Base-by-base conservation (phyloP, 169 alveolate species). In the Amoebophrya sp. region DNA sequence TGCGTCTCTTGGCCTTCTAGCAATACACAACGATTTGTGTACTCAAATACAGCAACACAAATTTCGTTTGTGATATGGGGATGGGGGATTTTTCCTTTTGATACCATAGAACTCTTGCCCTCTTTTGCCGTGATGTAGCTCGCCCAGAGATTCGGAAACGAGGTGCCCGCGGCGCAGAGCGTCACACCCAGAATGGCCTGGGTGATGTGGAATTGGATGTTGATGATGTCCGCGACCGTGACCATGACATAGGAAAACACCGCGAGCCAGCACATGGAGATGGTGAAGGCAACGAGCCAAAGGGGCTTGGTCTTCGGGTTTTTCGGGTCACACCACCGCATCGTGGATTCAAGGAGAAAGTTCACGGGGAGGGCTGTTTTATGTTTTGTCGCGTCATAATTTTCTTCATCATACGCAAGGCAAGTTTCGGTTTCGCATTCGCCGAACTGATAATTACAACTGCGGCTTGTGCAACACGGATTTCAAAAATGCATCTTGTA, bases 111-210 rank as follows among this genome's bases (percentile, higher is more conserved):
- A 40, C 77, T 38, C 35, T 66, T 39, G 40, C 91, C 91, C 53
- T 38, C 91, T 66, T n/a, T 89, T 3, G 91, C 91, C 77, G 66
- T 89, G 7, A 89, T n/a, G n/a, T 40, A 25, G 23, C 77, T 40
- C 23, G 91, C 91, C 35, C 55, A 89, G 33, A 89, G 38, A 77
- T 89, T 89, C 35, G 91, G 91, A 54, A 89, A 89, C 77, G 53
- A n/a, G 83, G 91, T 89, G n/a, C 91, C 91, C 40, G 66, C 91
- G 33, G 91, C 91, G 47, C 91, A 89, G 29, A 89, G 41, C 7
- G 91, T 89, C 77, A 89, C 91, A 40, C 91, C 91, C 77, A 89
- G 32, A 38, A 89, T 0, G 47, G 91, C 91, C 40, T 53, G 66
- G 18, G 91, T 32, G 40, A 89, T 89, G 14, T 77, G 77, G 77